Conservation (phyloP, 208 protist genomes). For the Histomonas meleagridis region DNA sequence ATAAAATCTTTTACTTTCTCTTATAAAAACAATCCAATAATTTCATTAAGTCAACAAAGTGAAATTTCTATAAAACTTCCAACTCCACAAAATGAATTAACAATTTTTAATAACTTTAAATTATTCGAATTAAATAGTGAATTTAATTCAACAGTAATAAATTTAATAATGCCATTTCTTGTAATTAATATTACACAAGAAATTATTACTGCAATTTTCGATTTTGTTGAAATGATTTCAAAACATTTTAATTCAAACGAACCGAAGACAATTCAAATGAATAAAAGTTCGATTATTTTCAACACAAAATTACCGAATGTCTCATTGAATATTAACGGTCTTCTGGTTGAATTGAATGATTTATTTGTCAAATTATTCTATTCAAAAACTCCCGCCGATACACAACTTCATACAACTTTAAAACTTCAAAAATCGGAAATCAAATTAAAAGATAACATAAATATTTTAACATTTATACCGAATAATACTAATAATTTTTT, state of each 20-base stretch:
- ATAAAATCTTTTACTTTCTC: no score
- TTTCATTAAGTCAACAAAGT: no score
- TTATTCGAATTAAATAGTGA: not conserved
- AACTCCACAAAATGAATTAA: not conserved
- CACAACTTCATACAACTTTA: not conserved
- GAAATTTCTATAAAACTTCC: no score
- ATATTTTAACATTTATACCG: not conserved
- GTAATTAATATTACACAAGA: not conserved
- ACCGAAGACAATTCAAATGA: not conserved
- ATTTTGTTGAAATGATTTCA: not conserved
- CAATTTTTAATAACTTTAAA: not conserved
- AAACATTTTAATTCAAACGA: not conserved
- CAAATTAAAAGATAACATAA: not conserved
- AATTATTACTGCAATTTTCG: not conserved
- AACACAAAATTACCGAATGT: not conserved
- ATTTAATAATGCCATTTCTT: not conserved
- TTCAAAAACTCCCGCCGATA: not conserved
- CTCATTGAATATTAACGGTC: not conserved
- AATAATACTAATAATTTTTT: not conserved
- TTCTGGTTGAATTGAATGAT: not conserved
- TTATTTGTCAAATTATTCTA: not conserved
- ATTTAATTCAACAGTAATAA: not conserved
- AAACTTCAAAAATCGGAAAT: not conserved
- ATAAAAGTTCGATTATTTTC: not conserved
- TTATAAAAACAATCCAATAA: no score